Evolutionary conservation across 2,329 filamentous ascomycete genomes (phyloP).

Genomic region (Fusarium multiceps): DNA sequence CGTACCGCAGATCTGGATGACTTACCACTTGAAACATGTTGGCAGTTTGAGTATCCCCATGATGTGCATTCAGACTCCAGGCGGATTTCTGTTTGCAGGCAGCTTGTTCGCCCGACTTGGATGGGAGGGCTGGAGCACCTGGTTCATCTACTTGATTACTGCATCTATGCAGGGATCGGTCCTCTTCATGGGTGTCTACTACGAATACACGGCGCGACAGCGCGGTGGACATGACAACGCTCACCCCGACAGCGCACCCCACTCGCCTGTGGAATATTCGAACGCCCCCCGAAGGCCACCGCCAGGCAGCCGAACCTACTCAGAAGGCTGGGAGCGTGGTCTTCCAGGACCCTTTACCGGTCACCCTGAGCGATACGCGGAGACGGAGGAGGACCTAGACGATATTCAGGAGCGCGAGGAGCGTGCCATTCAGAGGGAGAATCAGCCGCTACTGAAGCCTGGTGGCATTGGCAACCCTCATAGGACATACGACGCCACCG

Average conservation of each 20-base stretch:
- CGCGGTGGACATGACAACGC: constrained; percentile 42
- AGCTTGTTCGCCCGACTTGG: constrained; percentile 86
- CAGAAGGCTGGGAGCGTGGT: constrained; percentile 63
- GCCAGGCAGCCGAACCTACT: constrained; percentile 57
- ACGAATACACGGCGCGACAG: constrained; percentile 66
- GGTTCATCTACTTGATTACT: constrained; percentile 90
- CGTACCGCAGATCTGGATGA: constrained; percentile 93
- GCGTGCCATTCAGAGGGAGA: constrained; percentile 61
- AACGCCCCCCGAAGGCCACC: constrained; percentile 50
- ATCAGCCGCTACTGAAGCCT: constrained; percentile 61
- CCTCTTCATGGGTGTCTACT: constrained; percentile 82
- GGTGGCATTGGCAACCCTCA: constrained; percentile 62
- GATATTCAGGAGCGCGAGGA: constrained; percentile 64
- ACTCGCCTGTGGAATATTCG: constrained; percentile 46
- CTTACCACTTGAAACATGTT: constrained; percentile 84
- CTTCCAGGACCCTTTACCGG: constrained; percentile 63
- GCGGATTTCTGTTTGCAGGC: constrained; percentile 87
- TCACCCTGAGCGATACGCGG: constrained; percentile 64
- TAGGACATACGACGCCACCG: constrained; percentile 53
- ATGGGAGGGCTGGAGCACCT: constrained; percentile 89
- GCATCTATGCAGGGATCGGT: constrained; percentile 86
- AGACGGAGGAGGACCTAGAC: constrained; percentile 63
- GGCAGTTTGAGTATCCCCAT: constrained; percentile 94
- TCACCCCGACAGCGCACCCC: constrained; percentile 42
- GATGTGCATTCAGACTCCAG: constrained; percentile 98